Evolutionary conservation across 2,329 filamentous ascomycete genomes (phyloP).

Genomic region (Dactylellina haptotyla): DNA sequence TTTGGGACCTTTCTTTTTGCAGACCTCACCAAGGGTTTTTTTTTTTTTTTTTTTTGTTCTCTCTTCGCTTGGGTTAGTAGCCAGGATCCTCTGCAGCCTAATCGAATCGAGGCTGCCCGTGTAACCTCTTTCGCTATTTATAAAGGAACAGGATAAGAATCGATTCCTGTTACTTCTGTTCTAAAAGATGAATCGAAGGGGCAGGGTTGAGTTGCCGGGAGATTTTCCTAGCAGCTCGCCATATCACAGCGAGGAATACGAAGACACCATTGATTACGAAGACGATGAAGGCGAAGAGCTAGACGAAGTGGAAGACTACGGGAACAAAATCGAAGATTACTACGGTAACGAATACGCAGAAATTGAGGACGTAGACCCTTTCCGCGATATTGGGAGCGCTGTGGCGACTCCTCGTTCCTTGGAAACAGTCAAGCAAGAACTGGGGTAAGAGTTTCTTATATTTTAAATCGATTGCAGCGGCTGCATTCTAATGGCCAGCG

Average conservation of each 20-base stretch:
- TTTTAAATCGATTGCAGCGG: background rate
- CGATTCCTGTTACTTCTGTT: background rate
- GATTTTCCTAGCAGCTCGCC: slow-evolving; percentile 14
- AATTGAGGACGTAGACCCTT: slow-evolving; percentile 8
- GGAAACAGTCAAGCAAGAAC: slow-evolving; percentile 17
- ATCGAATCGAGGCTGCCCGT: slow-evolving; percentile 25
- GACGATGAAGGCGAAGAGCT: too few relatives aligned
- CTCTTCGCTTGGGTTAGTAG: background rate
- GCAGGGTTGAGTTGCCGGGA: slow-evolving; percentile 29
- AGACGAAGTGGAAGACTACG: too few relatives aligned
- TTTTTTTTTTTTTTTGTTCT: background rate
- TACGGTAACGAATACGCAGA: background rate
- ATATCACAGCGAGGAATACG: slow-evolving; percentile 19
- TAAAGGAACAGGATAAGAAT: background rate
- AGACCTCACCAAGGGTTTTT: too few relatives aligned
- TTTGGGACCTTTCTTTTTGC: too few relatives aligned
- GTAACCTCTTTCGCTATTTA: slow-evolving; percentile 32
- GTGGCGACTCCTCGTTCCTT: slow-evolving; percentile 6
- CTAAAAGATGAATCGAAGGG: slow-evolving; percentile 24
- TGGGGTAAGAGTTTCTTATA: slow-evolving; percentile 21
- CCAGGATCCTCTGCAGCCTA: slow-evolving; percentile 5
- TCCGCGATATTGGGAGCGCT: slow-evolving; percentile 2
- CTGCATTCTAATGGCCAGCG: too few relatives aligned
- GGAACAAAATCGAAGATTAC: too few relatives aligned
- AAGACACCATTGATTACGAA: too few relatives aligned